phyloP scores from a whole-genome alignment of 2,329 filamentous ascomycete genomes.

The Teratosphaeria destructans region DNA sequence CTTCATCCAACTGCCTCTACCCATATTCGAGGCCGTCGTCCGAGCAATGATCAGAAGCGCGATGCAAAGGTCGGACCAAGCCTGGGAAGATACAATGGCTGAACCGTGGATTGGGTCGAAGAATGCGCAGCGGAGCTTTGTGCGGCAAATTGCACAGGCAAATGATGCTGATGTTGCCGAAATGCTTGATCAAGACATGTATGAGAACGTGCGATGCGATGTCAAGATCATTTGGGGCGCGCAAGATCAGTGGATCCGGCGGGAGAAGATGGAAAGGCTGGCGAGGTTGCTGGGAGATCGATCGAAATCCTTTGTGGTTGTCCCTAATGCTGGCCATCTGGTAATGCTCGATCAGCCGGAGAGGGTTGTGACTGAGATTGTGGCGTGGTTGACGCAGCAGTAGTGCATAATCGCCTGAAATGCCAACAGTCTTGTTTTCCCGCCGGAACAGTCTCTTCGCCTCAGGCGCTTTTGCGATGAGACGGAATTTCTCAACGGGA shows the following conservation, averaged over 20 bases:
- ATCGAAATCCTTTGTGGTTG: conserved; percentile 25
- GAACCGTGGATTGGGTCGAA: conserved; percentile 22
- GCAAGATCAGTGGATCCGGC: conserved; percentile 35
- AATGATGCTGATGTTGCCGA: conserved; percentile 29
- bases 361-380: conserved; percentile 30
- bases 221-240: conserved; percentile 37
- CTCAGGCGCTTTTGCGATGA: too few relatives aligned
- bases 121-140: conserved; percentile 27
- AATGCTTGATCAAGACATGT: conserved; percentile 28
- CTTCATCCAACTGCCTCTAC: conserved; percentile 22
- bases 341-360: conserved; percentile 35
- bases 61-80: conserved; percentile 17
- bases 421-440: too few relatives aligned
- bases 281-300: conserved; percentile 19
- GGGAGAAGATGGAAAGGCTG: conserved; percentile 28
- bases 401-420: neutral
- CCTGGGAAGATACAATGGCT: conserved; percentile 29
- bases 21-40: conserved; percentile 30
- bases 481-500: too few relatives aligned
- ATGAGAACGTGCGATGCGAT: conserved; percentile 21
- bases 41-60: conserved; percentile 33
- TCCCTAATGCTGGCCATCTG: conserved; percentile 35
- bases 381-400: conserved; percentile 21
- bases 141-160: conserved; percentile 32
- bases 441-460: too few relatives aligned